Conservation (phyloP, 2,329 filamentous ascomycete species). For the Huntiella moniliformis region DNA sequence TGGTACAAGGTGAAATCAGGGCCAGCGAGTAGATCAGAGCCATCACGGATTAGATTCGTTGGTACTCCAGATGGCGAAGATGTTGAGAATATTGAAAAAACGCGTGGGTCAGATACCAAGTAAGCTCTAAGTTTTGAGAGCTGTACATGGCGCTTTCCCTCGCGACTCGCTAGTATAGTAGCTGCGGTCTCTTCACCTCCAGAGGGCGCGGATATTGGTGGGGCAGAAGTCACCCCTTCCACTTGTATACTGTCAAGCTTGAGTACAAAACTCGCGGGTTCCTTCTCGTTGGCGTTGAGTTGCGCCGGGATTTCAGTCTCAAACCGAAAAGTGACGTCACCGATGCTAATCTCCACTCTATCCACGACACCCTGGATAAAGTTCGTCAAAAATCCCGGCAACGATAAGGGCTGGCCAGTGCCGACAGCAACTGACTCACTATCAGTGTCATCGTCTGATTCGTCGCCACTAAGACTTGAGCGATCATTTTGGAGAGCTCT, state of each 20-base stretch:
- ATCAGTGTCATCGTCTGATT: conserved; percentile 36
- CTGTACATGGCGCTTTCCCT: conserved; percentile 46
- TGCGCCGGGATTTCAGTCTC: conserved; percentile 37
- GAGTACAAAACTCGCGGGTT: conserved; percentile 45
- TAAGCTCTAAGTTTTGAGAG: conserved; percentile 45
- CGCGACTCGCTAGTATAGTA: conserved; percentile 12
- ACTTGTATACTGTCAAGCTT: conserved; percentile 45
- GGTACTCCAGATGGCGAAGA: conserved; percentile 26
- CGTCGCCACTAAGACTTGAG: conserved; percentile 40
- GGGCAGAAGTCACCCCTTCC: conserved; percentile 37
- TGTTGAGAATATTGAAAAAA: conserved; percentile 38
- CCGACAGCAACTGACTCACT: conserved; percentile 33
- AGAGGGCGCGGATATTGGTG: background rate
- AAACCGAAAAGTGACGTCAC: conserved; percentile 45
- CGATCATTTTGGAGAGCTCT: conserved; percentile 46
- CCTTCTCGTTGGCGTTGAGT: conserved; percentile 20
- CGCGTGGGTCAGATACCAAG: conserved; percentile 47
- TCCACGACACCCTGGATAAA: conserved; percentile 60
- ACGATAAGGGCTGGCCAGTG: conserved; percentile 49
- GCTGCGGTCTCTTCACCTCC: background rate
- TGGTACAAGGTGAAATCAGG: conserved; percentile 32
- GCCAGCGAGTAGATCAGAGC: conserved; percentile 8
- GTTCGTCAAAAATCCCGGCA: conserved; percentile 51
- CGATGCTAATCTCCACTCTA: conserved; percentile 47
- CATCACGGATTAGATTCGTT: conserved; percentile 27